Base-by-base conservation (phyloP, 805 yeast species). In the Nakazawaea siamensis region DNA sequence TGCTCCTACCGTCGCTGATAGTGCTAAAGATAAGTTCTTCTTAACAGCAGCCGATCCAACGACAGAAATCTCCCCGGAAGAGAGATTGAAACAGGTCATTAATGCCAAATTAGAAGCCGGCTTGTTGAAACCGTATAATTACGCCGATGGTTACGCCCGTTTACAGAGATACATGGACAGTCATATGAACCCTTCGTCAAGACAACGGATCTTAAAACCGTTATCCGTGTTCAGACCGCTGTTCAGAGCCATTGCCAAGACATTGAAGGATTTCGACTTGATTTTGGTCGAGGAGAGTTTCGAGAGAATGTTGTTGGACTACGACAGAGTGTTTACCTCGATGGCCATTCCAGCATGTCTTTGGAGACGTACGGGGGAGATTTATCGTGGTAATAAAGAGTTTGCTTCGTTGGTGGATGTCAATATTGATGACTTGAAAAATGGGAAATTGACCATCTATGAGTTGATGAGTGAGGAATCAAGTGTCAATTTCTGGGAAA, bases 321-420 rank as follows among this genome's bases (percentile, higher is more conserved):
- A 90, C 50, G 97, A 90, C 54, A 68, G 97, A 24, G 96, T 90
- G 3, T 90, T 90, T 60, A 87, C 97, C 0, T 81, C 95, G 4
- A 87, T 90, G 95, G 95, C 97, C 5, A 86, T 90, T 41, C 97
- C 97, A 2, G 96, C 97, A 1, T 90, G 97, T 58, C 65, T 90
- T 19, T 90, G 97, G 97, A 65, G 97, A 52, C 77, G 97, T 47
- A 88, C 97, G 0, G 97, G 97, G 2, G 97, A 90, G 46, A 90
- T 90, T 3, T 90, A 85, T 48, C 60, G 97, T 41, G 97, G 96
- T 1, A 90, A 90, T 56, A 87, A 88, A 52, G 97, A 90, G 54
- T 90, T 90, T 70, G 97, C 97, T 0, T 81, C 88, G 1, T 57
- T 90, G 37, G 96, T 90, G 2, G 95, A 87, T 15, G 94, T 85